Evolutionary conservation across 78 protist species (phyloP), one percentile per base, ranked within the genome.

Genomic region (Dictyostelium firmibasis): DNA sequence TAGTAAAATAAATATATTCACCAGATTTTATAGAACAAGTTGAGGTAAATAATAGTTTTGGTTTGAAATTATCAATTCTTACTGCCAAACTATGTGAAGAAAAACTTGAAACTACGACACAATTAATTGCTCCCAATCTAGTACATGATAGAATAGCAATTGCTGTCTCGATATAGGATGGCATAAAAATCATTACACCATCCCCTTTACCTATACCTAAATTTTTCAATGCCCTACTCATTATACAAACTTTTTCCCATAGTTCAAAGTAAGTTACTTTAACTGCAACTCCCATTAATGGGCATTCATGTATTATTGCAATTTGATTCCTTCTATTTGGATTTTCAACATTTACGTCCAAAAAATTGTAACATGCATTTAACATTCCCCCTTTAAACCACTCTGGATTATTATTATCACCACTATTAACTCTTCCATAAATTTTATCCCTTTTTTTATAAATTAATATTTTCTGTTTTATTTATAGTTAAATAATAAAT

Each of bases 101-200:
- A 72, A 72, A 72, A 72, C 79, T 29, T 2, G 41, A 23, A 72
- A 33, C 7, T 23, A 76, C 82, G 3, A 76, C 60, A 36, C 53
- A 27, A 23, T 89, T 98, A 9, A 97, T 72, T 6, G 99, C 99
- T 27, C 99, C 99, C 23, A 98, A 85, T 14, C 99, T 84, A 50
- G 98, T 98, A 77, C 99, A 98, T 67, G 99, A 98, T 13, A 98
- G 97, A 97, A 98, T 97, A 29, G 98, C 91, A 47, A 89, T 38
- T 2, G 93, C 95, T 0, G 83, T 78, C n/a, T 96, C 95, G 14
- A 83, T 92, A 50, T 85, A 36, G 93, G 86, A 97, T 31, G 99
- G 98, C 97, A 98, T 84, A 93, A 97, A 98, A 53, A 98, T 91
- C 53, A 91, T 33, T 14, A 98, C 98, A 27, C 93, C 72, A 79